Conservation (phyloP, 2,329 filamentous ascomycete species). For the Cercospora citrullina region DNA sequence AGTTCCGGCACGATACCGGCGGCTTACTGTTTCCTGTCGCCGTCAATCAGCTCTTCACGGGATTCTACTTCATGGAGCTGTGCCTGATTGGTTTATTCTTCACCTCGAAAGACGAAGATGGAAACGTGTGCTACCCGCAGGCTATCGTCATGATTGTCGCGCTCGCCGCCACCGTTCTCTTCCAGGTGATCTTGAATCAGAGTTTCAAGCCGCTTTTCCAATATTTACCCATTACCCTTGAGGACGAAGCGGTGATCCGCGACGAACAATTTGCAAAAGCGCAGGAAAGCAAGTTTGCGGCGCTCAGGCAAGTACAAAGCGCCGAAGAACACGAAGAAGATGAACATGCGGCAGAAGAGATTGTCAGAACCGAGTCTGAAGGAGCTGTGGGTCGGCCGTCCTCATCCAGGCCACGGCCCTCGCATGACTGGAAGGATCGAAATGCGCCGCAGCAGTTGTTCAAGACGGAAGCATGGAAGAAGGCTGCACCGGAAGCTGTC, state of each 20-base stretch:
- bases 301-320: constrained; percentile 26
- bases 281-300: constrained; percentile 44
- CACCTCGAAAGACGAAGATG: constrained; percentile 59
- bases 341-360: constrained; percentile 33
- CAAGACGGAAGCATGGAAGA: constrained; percentile 23
- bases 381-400: not conserved
- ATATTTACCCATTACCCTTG: constrained; percentile 90
- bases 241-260: constrained; percentile 89
- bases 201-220: constrained; percentile 83
- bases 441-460: constrained; percentile 18
- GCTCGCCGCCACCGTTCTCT: constrained; percentile 68
- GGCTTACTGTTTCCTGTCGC: constrained; percentile 88
- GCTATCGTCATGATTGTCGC: constrained; percentile 82
- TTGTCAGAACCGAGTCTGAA: constrained; percentile 12
- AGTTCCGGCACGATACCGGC: constrained; percentile 86
- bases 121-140: constrained; percentile 67
- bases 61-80: constrained; percentile 91
- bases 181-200: constrained; percentile 76
- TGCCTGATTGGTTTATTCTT: constrained; percentile 90
- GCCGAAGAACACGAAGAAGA: constrained; percentile 32
- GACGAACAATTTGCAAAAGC: constrained; percentile 84
- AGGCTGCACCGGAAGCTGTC: constrained; percentile 28
- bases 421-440: constrained; percentile 21
- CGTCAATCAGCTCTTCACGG: constrained; percentile 93
- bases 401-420: not conserved